Conservation (phyloP, 2,329 filamentous ascomycete genomes). For the Botrytis sinoallii region DNA sequence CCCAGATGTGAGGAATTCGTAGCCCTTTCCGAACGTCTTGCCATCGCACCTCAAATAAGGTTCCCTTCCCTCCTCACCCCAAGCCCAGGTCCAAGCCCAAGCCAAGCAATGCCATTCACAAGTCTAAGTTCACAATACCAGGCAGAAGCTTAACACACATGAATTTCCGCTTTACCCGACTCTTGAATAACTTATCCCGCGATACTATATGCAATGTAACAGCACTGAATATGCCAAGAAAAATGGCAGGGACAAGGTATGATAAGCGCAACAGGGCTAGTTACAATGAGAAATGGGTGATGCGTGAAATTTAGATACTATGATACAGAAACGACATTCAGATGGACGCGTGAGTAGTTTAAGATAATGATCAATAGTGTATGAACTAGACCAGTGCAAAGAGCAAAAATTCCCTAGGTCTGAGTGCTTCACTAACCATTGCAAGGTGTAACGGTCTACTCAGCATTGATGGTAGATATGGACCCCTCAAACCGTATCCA, state of each 20-base stretch:
- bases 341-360: not conserved
- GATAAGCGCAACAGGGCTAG: not conserved
- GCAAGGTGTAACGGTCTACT: not conserved
- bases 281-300: not conserved
- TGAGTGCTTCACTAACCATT: not conserved
- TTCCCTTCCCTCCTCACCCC: not conserved
- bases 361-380: not conserved
- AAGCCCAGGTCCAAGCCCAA: not conserved
- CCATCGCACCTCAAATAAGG: not conserved
- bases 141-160: not conserved
- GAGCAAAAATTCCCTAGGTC: too few species aligned
- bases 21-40: not conserved
- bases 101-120: not conserved
- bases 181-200: not conserved
- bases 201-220: not conserved
- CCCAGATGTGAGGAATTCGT: not conserved
- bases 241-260: not conserved
- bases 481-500: not conserved
- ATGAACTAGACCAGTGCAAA: not conserved
- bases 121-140: not conserved
- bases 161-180: not conserved
- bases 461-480: not conserved
- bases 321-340: not conserved
- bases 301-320: not conserved
- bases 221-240: not conserved